phyloP scores from a whole-genome alignment of 2,329 filamentous ascomycete species.

The Pestalotiopsis sp. region DNA sequence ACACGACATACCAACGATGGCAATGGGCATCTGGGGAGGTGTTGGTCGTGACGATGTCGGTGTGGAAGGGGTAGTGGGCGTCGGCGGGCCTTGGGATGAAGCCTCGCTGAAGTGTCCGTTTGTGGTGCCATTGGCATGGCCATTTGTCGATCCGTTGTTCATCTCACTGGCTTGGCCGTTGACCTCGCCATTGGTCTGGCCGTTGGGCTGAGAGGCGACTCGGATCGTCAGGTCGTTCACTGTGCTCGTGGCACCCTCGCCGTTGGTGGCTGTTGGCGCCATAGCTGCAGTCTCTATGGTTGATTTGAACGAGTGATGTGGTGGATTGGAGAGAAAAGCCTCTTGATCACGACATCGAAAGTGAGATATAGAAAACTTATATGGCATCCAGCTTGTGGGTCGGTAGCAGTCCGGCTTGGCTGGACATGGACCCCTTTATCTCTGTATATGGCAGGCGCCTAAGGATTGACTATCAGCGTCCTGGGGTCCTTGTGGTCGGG shows the following conservation, averaged over 20 bases:
- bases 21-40: constrained; percentile 41
- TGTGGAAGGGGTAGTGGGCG: constrained; percentile 13
- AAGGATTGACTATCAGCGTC: constrained; percentile 14
- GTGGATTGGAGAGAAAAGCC: constrained; percentile 18
- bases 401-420: constrained; percentile 1
- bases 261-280: constrained; percentile 31
- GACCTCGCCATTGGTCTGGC: constrained; percentile 21
- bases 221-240: constrained; percentile 25
- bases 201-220: constrained; percentile 30
- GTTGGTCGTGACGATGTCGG: constrained; percentile 19
- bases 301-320: constrained; percentile 21
- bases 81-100: constrained; percentile 18
- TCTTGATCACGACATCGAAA: constrained; percentile 16
- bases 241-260: constrained; percentile 22
- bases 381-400: constrained; percentile 19
- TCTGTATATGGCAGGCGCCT: constrained; percentile 18
- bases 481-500: constrained; percentile 23
- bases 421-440: constrained; percentile 14
- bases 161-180: constrained; percentile 26
- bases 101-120: constrained; percentile 12
- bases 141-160: constrained; percentile 28
- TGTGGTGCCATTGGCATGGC: constrained; percentile 19
- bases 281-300: constrained; percentile 26
- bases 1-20: constrained; percentile 51
- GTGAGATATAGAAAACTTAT: constrained; percentile 23